phyloP scores from a whole-genome alignment of 345 rosid species.

The Camelina laxa region DNA sequence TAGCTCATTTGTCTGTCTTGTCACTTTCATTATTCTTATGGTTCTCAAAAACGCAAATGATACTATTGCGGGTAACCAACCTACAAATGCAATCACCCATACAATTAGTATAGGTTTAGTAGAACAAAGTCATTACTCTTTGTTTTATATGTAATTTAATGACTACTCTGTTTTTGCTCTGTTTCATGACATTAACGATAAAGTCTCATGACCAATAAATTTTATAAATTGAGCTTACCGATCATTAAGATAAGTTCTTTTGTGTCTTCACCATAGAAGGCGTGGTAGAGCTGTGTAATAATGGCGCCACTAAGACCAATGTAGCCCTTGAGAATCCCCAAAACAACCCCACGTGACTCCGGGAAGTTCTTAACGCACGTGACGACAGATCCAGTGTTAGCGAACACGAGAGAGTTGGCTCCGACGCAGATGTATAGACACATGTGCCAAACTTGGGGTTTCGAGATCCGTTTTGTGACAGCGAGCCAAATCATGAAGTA shows the following conservation, averaged over 20 bases:
- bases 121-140: not conserved
- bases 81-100: constrained; percentile 27
- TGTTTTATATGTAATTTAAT: not conserved
- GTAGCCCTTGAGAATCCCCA: constrained; percentile 60
- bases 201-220: not conserved
- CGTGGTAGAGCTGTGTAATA: constrained; percentile 55
- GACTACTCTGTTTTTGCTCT: constrained; percentile 15
- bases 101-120: not conserved
- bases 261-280: constrained; percentile 52
- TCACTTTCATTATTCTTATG: constrained; percentile 48
- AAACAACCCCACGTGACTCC: constrained; percentile 55
- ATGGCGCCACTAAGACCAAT: constrained; percentile 67
- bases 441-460: constrained; percentile 62
- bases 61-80: constrained; percentile 57
- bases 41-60: constrained; percentile 51
- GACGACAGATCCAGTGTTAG: constrained; percentile 58
- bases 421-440: constrained; percentile 57
- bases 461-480: constrained; percentile 47
- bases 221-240: constrained; percentile 33
- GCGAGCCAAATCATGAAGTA: constrained; percentile 59
- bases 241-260: constrained; percentile 51
- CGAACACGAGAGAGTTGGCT: constrained; percentile 61
- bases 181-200: constrained; percentile 15
- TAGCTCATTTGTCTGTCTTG: constrained; percentile 46
- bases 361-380: constrained; percentile 68